Percentiles rank a stretch among this genome's conserved stretches.
These are phyloP conservation scores for Neofusicoccum ribis DNA, from an alignment of 2,329 filamentous ascomycete genomes.

Conservation along the genomic window DNA sequence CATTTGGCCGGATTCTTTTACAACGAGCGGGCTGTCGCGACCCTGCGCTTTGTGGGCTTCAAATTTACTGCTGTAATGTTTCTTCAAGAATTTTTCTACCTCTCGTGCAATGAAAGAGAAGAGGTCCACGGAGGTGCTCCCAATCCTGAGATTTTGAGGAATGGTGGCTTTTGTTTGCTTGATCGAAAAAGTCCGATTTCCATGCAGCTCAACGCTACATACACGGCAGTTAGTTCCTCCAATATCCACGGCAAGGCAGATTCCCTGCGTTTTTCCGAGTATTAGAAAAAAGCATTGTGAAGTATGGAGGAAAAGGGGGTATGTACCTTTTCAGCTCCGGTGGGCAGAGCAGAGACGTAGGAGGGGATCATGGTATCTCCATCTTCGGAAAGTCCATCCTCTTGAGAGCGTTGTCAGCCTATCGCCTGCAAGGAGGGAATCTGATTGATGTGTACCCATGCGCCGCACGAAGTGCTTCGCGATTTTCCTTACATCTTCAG, in stretches of 20 bases:
- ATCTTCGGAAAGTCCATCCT: conserved; percentile 10
- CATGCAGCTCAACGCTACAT: conserved; percentile 85
- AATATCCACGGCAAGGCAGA: conserved; percentile 89
- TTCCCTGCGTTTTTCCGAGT: conserved; percentile 58
- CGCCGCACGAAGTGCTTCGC: conserved; percentile 11
- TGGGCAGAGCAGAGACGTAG: neutral
- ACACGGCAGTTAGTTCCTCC: conserved; percentile 94
- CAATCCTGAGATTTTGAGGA: conserved; percentile 88
- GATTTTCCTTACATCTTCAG: conserved; percentile 5
- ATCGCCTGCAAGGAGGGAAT: neutral
- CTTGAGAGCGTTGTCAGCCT: neutral
- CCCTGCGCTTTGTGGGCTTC: neutral
- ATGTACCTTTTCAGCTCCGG: conserved; percentile 11
- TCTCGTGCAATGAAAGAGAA: conserved; percentile 97
- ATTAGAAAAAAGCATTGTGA: neutral
- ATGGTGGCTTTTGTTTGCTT: conserved; percentile 96
- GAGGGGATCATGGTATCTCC: conserved; percentile 18
- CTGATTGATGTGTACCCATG: neutral
- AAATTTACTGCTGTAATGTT: conserved; percentile 59
- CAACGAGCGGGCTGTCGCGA: neutral
- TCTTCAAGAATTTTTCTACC: conserved; percentile 84
- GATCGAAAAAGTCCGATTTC: conserved; percentile 61
- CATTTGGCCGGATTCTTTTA: conserved; percentile 46
- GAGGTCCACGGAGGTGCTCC: conserved; percentile 72
- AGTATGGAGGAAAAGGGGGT: neutral